These are phyloP conservation scores for Physcia stellaris DNA, from an alignment of 495 filamentous ascomycete species.

Conservation along the genomic window DNA sequence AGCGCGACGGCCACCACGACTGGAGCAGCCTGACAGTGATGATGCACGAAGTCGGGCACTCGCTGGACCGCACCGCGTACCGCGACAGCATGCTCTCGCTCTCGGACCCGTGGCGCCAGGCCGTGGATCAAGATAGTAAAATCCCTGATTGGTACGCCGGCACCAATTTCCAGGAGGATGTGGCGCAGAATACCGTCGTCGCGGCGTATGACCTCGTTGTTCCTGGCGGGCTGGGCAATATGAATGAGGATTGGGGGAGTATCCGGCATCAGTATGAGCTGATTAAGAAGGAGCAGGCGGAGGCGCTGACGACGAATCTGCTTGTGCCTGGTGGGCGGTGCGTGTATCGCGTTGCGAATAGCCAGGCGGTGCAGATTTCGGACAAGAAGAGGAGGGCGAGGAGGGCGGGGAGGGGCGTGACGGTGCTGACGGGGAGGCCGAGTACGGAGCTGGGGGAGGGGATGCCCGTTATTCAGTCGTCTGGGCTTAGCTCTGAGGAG, in stretches of 20 bases:
- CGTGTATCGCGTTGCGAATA: constrained; percentile 3
- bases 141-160: constrained; percentile 16
- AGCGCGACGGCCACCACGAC: too few species aligned
- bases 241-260: constrained; percentile 12
- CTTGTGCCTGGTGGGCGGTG: constrained; percentile 10
- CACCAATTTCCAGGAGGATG: constrained; percentile 16
- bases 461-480: too few species aligned
- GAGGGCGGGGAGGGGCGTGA: too few species aligned
- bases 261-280: constrained; percentile 18
- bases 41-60: constrained; percentile 21
- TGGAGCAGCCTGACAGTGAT: constrained; percentile 7
- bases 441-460: too few species aligned
- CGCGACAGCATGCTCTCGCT: constrained; percentile 9
- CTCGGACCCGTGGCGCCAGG: constrained; percentile 15
- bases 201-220: constrained; percentile 19
- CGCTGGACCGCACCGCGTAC: constrained; percentile 16
- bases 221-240: constrained; percentile 14
- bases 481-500: too few species aligned
- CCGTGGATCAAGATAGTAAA: constrained; percentile 16
- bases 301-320: constrained; percentile 6
- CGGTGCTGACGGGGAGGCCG: too few species aligned
- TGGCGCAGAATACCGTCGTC: constrained; percentile 22
- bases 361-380: constrained; percentile 1
- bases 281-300: not conserved
- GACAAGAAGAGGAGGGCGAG: too few species aligned